Conservation (phyloP, 306 rosid genomes). For the Spatholobus suberectus region DNA sequence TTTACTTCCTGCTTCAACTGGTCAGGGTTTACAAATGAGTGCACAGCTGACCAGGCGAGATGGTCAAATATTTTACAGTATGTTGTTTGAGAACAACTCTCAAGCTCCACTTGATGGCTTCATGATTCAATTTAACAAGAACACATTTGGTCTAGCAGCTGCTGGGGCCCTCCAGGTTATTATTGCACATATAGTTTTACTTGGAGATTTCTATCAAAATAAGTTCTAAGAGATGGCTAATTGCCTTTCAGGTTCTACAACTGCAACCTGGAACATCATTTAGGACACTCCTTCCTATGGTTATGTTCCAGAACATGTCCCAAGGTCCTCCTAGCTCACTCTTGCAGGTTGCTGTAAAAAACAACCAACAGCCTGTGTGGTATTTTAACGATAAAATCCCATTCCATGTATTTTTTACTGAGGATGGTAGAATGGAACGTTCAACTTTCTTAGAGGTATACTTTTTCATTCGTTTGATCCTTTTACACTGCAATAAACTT, state of each 20-base stretch:
- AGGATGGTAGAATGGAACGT: constrained; percentile 99
- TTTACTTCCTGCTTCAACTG: constrained; percentile 77
- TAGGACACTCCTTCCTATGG: constrained; percentile 87
- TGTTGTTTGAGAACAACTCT: constrained; percentile 84
- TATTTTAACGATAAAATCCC: constrained; percentile 84
- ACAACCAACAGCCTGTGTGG: constrained; percentile 96
- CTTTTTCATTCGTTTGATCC: constrained; percentile 27
- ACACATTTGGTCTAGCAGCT: constrained; percentile 94
- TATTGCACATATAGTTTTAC: constrained; percentile 27
- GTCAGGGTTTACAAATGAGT: constrained; percentile 97
- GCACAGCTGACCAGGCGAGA: constrained; percentile 80
- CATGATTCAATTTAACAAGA: constrained; percentile 99
- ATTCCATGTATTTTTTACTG: constrained; percentile 76
- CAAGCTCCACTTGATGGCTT: constrained; percentile 89
- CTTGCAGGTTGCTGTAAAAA: constrained; percentile 90
- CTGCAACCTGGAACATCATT: constrained; percentile 83
- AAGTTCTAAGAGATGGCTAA: constrained; percentile 28
- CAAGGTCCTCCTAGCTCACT: constrained; percentile 97
- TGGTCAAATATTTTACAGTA: constrained; percentile 84
- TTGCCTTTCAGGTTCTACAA: constrained; percentile 71
- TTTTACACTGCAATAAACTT: not conserved
- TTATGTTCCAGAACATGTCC: constrained; percentile 86
- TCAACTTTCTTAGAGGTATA: constrained; percentile 87
- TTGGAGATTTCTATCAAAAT: constrained; percentile 22
- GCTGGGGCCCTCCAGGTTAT: constrained; percentile 90